phyloP scores from a whole-genome alignment of 768 basidiomycete species.

The Gyrodon lividus region DNA sequence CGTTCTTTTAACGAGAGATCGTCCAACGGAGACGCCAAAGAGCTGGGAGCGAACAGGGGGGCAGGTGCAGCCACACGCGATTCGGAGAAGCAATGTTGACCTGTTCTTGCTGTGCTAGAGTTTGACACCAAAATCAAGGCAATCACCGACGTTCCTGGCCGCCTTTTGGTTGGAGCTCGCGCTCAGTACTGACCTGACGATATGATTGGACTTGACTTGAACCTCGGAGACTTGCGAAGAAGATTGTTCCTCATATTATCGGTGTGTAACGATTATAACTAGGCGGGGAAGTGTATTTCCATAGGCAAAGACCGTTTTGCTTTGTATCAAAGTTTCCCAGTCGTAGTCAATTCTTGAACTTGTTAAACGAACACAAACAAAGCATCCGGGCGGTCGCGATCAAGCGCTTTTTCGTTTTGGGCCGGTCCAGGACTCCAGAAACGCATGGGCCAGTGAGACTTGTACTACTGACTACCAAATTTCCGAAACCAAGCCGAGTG shows the following conservation, averaged over 20 bases:
- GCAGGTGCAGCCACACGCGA: constrained; percentile 18
- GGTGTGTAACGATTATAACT: background rate
- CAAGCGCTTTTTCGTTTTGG: no score
- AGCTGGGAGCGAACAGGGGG: constrained; percentile 28
- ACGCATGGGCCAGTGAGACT: no score
- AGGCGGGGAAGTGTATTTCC: background rate
- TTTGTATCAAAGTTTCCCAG: background rate
- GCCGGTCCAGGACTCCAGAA: no score
- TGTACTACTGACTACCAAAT: no score
- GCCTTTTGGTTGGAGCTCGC: background rate
- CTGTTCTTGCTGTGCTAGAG: no score
- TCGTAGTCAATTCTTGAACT: background rate
- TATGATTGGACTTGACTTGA: background rate
- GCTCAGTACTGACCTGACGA: background rate
- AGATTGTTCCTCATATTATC: background rate
- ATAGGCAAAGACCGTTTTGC: background rate
- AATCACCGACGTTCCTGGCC: background rate
- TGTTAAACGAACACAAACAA: no score
- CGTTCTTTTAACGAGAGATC: constrained; percentile 20
- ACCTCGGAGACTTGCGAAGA: background rate
- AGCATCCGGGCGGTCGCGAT: no score
- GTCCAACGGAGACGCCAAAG: constrained; percentile 8
- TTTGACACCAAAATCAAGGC: background rate
- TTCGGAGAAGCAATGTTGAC: no score
- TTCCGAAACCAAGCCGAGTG: no score